Percentiles rank a stretch among this genome's conserved stretches.
These are phyloP conservation scores for Aspergillus coremiiformis DNA, from an alignment of 495 filamentous ascomycete species.

Conservation along the genomic window DNA sequence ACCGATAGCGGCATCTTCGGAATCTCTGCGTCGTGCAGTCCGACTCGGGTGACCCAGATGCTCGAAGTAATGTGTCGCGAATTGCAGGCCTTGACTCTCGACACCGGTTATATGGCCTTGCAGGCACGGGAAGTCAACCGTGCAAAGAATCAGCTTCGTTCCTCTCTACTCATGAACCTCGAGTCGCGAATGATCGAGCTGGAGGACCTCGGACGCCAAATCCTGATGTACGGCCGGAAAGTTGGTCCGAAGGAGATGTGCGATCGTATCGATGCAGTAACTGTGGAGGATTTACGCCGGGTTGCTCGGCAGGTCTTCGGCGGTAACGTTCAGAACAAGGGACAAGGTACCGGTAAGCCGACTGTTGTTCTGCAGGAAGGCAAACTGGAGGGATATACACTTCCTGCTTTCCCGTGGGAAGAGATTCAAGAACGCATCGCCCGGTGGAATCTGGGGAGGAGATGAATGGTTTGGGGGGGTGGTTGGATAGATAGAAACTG, in stretches of 20 bases:
- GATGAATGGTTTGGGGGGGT: conserved; percentile 31
- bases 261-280: conserved; percentile 71
- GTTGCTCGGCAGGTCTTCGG: conserved; percentile 78
- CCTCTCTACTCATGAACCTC: conserved; percentile 91
- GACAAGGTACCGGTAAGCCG: conserved; percentile 78
- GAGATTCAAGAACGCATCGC: conserved; percentile 82
- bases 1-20: conserved; percentile 93
- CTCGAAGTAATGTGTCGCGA: conserved; percentile 91
- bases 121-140: conserved; percentile 73
- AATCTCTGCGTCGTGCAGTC: conserved; percentile 78
- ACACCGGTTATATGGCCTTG: conserved; percentile 61
- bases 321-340: conserved; percentile 67
- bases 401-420: conserved; percentile 62
- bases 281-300: conserved; percentile 69
- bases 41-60: conserved; percentile 67
- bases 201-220: conserved; percentile 94
- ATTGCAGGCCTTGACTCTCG: conserved; percentile 66
- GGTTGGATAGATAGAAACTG: background rate
- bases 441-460: conserved; percentile 73
- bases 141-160: conserved; percentile 96
- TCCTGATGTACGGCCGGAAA: conserved; percentile 90
- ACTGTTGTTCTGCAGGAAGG: conserved; percentile 89
- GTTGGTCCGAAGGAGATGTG: conserved; percentile 93
- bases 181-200: conserved; percentile 96
- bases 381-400: conserved; percentile 36